Base-by-base conservation (phyloP, 1,284 basidiomycete species). In the Heterobasidion parviporum region DNA sequence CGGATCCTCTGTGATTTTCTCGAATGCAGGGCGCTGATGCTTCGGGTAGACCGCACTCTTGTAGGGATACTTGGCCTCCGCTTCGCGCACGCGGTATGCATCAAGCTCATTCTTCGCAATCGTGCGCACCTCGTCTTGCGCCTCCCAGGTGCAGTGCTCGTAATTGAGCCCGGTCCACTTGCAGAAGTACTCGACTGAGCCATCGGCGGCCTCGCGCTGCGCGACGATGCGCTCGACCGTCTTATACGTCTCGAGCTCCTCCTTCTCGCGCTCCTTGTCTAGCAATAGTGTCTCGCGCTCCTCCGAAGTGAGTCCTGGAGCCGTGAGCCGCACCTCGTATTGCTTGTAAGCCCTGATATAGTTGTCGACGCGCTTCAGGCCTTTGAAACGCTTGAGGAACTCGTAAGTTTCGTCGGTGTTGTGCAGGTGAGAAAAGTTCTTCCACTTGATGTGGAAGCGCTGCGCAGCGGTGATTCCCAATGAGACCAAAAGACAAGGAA, bases 381-480 rank as follows among this genome's bases (percentile, higher is more conserved):
- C 94, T 67, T 83, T 87, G 79, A 89, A 97, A 38, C 92, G 87
- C 70, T 94, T 94, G 57, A 98, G 75, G 70, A 97, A 98, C 65
- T 94, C 87, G 75, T 97, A 98, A 10, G 87, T 87, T 73, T 99
- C 96, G 68, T 98, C 95, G 9, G 95, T 99, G 68, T 99, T 97
- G 75, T 95, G 92, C 15, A 95, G 78, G 68, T 95, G 92, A 12
- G 92, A 95, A 69, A 93, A 95, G 60, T 84, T 85, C 72, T 94
- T 95, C 93, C 93, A 96, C 70, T 96, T 96, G 76, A 96, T 93
- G 70, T 94, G 91, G 75, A 89, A 96, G 52, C 93, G 92, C 92
- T 94, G 20, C 3, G 49, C 45, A 43, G 14, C 32, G 41, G 34
- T 64, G 7, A 53, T 59, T 54, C 52, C 53, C 5, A 54, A 12